These are phyloP conservation scores for Malassezia yamatoensis DNA, from an alignment of 1,284 basidiomycete species.

Conservation along the genomic window DNA sequence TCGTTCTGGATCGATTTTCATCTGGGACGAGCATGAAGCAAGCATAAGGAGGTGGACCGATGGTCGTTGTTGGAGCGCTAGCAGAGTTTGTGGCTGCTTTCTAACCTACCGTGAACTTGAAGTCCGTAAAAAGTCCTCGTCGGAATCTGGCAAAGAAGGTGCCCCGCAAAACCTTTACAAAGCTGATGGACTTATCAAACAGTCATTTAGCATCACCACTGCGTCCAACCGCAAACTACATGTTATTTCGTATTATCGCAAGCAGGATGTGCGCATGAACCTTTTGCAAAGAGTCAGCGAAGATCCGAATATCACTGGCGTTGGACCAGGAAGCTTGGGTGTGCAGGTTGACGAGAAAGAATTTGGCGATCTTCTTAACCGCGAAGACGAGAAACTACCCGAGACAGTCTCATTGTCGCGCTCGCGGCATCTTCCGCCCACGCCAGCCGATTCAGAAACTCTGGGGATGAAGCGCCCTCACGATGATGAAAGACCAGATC, in stretches of 20 bases:
- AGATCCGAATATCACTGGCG: slow-evolving; percentile 36
- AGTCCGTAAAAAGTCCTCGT: slow-evolving; percentile 34
- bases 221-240: slow-evolving; percentile 43
- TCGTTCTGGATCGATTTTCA: slow-evolving; percentile 41
- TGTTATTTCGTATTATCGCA: slow-evolving; percentile 46
- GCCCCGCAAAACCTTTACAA: slow-evolving; percentile 43
- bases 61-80: slow-evolving; percentile 52
- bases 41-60: slow-evolving; percentile 53
- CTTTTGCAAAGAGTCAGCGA: slow-evolving; percentile 38
- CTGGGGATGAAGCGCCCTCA: slow-evolving; percentile 1
- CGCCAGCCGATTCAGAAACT: not conserved
- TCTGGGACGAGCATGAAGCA: slow-evolving; percentile 46
- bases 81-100: slow-evolving; percentile 52
- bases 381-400: slow-evolving; percentile 1
- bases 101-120: slow-evolving; percentile 50
- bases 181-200: slow-evolving; percentile 46
- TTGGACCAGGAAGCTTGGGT: slow-evolving; percentile 18
- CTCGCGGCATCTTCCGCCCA: not conserved
- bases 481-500: not conserved
- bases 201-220: slow-evolving; percentile 47
- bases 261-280: slow-evolving; percentile 37
- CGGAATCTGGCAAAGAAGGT: slow-evolving; percentile 22
- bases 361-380: slow-evolving; percentile 14
- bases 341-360: slow-evolving; percentile 24
- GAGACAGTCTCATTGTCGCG: not conserved